A percentile compares a stretch with the other conserved stretches of the same genome.
These are phyloP conservation scores for Corynespora cassiicola DNA, from an alignment of 2,329 filamentous ascomycete species.

Conservation along the genomic window DNA sequence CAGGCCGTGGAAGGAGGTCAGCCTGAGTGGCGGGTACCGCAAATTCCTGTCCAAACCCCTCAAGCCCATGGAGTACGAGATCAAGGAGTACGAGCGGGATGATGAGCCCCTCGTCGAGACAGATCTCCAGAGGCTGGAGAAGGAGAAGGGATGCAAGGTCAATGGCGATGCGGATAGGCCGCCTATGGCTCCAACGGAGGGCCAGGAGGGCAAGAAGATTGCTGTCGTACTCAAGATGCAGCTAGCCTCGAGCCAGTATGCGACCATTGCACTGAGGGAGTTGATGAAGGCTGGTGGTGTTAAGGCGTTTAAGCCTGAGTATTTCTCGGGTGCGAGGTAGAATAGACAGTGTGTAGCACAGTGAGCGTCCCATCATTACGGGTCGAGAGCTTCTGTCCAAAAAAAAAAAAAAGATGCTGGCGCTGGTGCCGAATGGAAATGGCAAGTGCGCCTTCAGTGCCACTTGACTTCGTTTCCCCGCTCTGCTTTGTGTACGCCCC, in stretches of 20 bases:
- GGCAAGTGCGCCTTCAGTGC: no score
- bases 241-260: slow-evolving; percentile 80
- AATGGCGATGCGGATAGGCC: slow-evolving; percentile 24
- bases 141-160: slow-evolving; percentile 45
- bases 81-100: slow-evolving; percentile 72
- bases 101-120: slow-evolving; percentile 89
- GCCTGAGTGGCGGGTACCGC: slow-evolving; percentile 85
- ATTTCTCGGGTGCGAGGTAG: slow-evolving; percentile 56
- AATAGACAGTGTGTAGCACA: no score
- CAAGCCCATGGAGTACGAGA: slow-evolving; percentile 67
- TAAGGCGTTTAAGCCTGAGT: slow-evolving; percentile 68
- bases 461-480: no score
- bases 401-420: no score
- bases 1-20: slow-evolving; percentile 83
- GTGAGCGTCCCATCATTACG: no score
- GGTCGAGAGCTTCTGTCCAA: no score
- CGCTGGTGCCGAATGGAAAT: no score
- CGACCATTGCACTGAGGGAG: slow-evolving; percentile 82
- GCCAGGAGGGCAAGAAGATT: slow-evolving; percentile 56
- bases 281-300: slow-evolving; percentile 73
- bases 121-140: slow-evolving; percentile 73
- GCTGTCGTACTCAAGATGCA: slow-evolving; percentile 77
- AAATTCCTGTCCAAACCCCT: slow-evolving; percentile 79
- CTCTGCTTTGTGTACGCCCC: no score
- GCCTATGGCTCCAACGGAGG: slow-evolving; percentile 29